Conservation (phyloP, 116 monocot species). For the Cymodocea nodosa region DNA sequence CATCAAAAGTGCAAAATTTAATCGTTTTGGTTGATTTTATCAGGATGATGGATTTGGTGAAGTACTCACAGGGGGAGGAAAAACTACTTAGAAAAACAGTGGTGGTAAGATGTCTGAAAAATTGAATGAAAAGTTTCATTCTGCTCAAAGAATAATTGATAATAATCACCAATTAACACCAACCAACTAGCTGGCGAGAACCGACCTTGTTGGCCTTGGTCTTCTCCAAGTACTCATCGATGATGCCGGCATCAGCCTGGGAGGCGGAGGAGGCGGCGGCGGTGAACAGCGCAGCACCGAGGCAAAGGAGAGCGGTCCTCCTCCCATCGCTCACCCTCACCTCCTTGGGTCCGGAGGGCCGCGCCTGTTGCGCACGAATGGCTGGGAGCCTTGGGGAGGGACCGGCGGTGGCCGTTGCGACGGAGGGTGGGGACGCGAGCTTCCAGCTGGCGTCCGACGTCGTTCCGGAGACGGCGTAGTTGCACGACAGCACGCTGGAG, state of each 20-base stretch:
- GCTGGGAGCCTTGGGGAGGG: slow-evolving; percentile 17
- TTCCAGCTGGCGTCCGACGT: slow-evolving; percentile 34
- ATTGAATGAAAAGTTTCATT: too few species aligned
- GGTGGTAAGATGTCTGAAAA: too few species aligned
- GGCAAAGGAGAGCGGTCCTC: slow-evolving; percentile 60
- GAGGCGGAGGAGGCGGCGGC: slow-evolving; percentile 24
- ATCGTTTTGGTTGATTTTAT: too few species aligned
- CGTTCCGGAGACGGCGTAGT: slow-evolving; percentile 39
- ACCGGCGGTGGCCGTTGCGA: slow-evolving; percentile 5
- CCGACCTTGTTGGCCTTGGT: slow-evolving; percentile 93
- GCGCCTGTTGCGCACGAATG: slow-evolving; percentile 40
- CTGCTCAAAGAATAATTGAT: background rate
- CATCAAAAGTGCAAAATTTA: too few species aligned
- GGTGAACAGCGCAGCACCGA: slow-evolving; percentile 55
- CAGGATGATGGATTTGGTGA: too few species aligned
- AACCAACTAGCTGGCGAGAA: background rate
- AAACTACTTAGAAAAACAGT: too few species aligned
- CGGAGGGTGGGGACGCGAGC: slow-evolving; percentile 14
- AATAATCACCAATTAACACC: background rate
- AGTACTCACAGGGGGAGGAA: too few species aligned
- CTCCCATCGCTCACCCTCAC: slow-evolving; percentile 27
- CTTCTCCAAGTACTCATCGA: slow-evolving; percentile 89
- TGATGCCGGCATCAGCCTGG: slow-evolving; percentile 56
- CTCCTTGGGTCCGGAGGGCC: slow-evolving; percentile 4
- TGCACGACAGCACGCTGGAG: slow-evolving; percentile 75